Evolutionary conservation across 805 yeast genomes (phyloP).

Genomic region (Ogataea trehaloabstinens): DNA sequence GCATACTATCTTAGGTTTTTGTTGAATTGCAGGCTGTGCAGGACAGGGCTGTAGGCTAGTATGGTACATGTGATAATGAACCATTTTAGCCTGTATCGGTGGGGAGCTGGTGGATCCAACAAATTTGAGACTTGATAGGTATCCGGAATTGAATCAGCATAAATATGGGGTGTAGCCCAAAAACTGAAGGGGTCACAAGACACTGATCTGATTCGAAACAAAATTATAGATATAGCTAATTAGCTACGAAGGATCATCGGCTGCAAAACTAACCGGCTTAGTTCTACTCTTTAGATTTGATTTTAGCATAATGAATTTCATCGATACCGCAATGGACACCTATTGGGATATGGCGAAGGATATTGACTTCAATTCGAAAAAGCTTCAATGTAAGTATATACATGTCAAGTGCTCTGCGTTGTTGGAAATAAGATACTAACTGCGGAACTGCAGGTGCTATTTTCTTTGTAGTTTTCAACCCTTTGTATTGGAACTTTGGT

Average conservation of each 20-base stretch:
- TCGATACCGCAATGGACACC: slow-evolving; percentile 17
- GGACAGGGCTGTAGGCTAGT: neutral
- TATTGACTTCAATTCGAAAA: slow-evolving; percentile 22
- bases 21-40: slow-evolving; percentile 1
- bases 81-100: neutral
- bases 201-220: too few species aligned
- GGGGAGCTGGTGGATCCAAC: slow-evolving; percentile 1
- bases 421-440: slow-evolving; percentile 4
- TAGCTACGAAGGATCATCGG: too few species aligned
- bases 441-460: slow-evolving; percentile 42
- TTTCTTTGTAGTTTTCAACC: slow-evolving; percentile 80
- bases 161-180: too few species aligned
- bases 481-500: slow-evolving; percentile 91
- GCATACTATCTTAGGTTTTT: too few species aligned
- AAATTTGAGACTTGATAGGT: neutral
- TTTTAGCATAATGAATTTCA: slow-evolving; percentile 14
- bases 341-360: slow-evolving; percentile 24
- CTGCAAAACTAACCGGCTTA: too few species aligned
- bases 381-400: slow-evolving; percentile 13
- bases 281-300: too few species aligned
- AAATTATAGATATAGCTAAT: too few species aligned
- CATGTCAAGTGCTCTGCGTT: neutral
- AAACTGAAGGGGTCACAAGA: too few species aligned
- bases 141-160: neutral
- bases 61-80: neutral